phyloP scores from a whole-genome alignment of 2,329 filamentous ascomycete species.

The Fusarium domesticum region DNA sequence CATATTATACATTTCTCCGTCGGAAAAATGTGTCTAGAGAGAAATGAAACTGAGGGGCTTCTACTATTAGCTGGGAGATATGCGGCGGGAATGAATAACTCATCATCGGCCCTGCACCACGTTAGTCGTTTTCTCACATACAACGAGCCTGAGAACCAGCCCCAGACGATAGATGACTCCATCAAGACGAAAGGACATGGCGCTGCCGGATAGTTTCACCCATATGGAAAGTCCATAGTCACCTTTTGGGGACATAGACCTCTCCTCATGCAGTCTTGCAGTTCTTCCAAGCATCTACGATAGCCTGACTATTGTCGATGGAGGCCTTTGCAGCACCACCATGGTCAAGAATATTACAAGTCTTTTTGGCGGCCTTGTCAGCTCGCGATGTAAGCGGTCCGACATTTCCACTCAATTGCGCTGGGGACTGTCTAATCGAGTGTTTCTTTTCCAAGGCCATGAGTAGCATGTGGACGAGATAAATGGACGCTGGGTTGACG shows the following conservation, averaged over 20 bases:
- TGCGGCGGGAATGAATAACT: accelerated
- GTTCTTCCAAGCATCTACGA: constrained; percentile 18
- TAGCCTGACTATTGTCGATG: constrained; percentile 16
- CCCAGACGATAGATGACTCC: constrained; percentile 18
- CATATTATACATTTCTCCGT: constrained; percentile 22
- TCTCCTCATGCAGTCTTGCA: constrained; percentile 16
- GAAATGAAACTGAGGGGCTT: constrained; percentile 19
- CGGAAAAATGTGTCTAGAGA: constrained; percentile 16
- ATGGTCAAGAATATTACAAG: constrained; percentile 21
- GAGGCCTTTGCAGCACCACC: constrained; percentile 12
- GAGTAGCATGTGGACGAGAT: constrained; percentile 18
- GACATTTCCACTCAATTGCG: constrained; percentile 20
- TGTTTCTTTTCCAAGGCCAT: constrained; percentile 13
- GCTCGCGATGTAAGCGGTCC: constrained; percentile 11
- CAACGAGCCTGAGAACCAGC: not conserved
- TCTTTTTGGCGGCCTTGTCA: constrained; percentile 17
- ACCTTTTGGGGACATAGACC: constrained; percentile 16
- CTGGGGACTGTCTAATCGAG: constrained; percentile 18
- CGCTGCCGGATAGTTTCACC: constrained; percentile 15
- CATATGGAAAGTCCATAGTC: constrained; percentile 19
- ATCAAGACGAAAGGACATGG: constrained; percentile 22
- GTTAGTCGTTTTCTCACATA: constrained; percentile 12
- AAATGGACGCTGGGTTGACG: constrained; percentile 8
- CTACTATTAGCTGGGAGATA: accelerated
- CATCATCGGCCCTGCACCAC: constrained; percentile 19